Conservation (phyloP, 495 filamentous ascomycete species). For the Podospora didyma region DNA sequence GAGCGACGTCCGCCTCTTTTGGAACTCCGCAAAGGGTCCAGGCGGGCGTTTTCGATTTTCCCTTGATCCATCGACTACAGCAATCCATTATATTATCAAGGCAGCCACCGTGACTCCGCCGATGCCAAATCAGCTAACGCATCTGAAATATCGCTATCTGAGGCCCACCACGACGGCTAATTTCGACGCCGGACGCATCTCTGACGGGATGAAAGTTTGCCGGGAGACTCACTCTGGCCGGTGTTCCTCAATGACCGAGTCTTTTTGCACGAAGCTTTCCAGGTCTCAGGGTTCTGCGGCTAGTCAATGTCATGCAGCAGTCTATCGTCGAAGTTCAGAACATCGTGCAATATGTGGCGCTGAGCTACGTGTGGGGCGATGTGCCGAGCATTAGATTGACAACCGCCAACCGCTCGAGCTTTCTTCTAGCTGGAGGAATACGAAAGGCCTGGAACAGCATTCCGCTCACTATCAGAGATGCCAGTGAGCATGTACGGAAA, state of each 20-base stretch:
- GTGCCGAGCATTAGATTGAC: conserved; percentile 4
- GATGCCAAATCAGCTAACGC: no score
- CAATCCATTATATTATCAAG: no score
- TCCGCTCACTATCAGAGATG: conserved; percentile 11
- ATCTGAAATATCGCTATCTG: no score
- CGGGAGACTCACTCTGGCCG: no score
- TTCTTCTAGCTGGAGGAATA: neutral
- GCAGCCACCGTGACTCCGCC: no score
- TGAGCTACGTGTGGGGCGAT: conserved; percentile 14
- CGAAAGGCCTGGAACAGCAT: neutral
- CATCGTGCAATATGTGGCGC: neutral
- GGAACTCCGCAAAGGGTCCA: no score
- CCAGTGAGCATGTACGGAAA: conserved; percentile 4
- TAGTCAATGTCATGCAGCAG: conserved; percentile 2
- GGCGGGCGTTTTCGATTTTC: no score
- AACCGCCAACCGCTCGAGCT: neutral
- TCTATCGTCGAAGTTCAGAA: conserved; percentile 2
- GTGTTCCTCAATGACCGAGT: neutral
- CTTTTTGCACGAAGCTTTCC: conserved; percentile 1
- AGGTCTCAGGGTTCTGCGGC: conserved; percentile 1
- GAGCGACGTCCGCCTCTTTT: no score
- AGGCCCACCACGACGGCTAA: no score
- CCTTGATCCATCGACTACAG: no score
- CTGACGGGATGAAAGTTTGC: no score
- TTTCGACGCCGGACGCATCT: no score